phyloP scores from a whole-genome alignment of 495 filamentous ascomycete genomes.

The Aspergillus avenaceus region DNA sequence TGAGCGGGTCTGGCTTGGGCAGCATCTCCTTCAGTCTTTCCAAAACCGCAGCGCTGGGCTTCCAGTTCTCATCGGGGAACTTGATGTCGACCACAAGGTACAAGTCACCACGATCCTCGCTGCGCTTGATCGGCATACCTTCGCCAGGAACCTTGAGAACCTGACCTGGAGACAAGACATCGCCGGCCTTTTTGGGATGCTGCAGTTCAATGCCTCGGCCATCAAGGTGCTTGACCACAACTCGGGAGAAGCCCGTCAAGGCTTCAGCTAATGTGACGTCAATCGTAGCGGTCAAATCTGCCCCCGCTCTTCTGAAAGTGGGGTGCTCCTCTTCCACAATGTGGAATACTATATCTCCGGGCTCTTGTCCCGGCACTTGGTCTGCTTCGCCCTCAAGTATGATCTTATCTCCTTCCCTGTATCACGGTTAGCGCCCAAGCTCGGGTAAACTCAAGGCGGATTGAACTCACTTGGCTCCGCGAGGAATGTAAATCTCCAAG shows the following conservation, averaged over 20 bases:
- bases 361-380: conserved; percentile 84
- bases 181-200: conserved; percentile 63
- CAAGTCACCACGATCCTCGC: conserved; percentile 78
- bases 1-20: conserved; percentile 55
- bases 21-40: conserved; percentile 68
- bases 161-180: conserved; percentile 74
- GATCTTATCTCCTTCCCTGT: conserved; percentile 78
- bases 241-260: conserved; percentile 81
- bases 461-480: conserved; percentile 61
- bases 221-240: conserved; percentile 89
- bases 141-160: conserved; percentile 80
- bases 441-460: neutral
- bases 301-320: conserved; percentile 72
- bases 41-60: conserved; percentile 61
- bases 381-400: conserved; percentile 92
- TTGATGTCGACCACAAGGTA: conserved; percentile 82
- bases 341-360: conserved; percentile 88
- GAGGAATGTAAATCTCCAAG: conserved; percentile 92
- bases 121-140: conserved; percentile 89
- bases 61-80: conserved; percentile 85
- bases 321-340: conserved; percentile 78
- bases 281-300: conserved; percentile 77
- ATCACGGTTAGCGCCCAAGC: conserved; percentile 15
- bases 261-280: conserved; percentile 80
- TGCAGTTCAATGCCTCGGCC: conserved; percentile 82